Percentiles rank a stretch among this genome's conserved stretches.
Evolutionary conservation across 2,329 filamentous ascomycete species (phyloP).

Genomic region (Fusarium nematophilum): DNA sequence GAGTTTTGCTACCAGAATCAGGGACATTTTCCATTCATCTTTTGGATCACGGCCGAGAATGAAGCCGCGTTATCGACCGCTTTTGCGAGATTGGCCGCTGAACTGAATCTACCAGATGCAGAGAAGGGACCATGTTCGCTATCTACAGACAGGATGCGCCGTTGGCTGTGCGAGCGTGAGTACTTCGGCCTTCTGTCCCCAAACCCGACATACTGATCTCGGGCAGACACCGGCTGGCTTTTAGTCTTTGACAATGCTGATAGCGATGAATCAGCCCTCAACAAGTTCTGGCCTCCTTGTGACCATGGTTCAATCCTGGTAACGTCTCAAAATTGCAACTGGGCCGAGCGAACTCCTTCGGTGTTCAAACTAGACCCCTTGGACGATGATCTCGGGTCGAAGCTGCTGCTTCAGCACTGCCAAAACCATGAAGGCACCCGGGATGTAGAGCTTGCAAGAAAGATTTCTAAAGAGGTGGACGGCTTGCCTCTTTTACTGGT

Average conservation of each 20-base stretch:
- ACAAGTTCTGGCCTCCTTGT: conserved; percentile 1
- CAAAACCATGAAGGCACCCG: not conserved
- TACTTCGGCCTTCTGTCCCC: no score
- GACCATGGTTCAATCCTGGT: not conserved
- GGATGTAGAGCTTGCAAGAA: not conserved
- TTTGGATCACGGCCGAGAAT: not conserved
- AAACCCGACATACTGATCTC: not conserved
- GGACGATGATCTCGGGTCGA: not conserved
- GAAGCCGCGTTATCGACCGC: not conserved
- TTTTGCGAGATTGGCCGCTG: not conserved
- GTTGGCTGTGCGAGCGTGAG: conserved; percentile 2
- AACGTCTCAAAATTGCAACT: not conserved
- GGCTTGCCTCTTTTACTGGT: not conserved
- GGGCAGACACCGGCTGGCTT: not conserved
- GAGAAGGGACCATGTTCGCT: not conserved
- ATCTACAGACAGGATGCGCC: not conserved
- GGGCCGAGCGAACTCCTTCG: not conserved
- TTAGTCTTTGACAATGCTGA: not conserved
- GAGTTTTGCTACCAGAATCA: not conserved
- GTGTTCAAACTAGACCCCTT: not conserved
- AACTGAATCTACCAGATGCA: not conserved
- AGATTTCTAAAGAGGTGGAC: conserved; percentile 1
- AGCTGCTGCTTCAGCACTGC: not conserved
- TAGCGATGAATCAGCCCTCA: not conserved
- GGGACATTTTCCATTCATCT: not conserved